Percentiles rank a stretch among this genome's conserved stretches.
Evolutionary conservation across 257 asterid species (phyloP).

Genomic region (Penstemon davidsonii): DNA sequence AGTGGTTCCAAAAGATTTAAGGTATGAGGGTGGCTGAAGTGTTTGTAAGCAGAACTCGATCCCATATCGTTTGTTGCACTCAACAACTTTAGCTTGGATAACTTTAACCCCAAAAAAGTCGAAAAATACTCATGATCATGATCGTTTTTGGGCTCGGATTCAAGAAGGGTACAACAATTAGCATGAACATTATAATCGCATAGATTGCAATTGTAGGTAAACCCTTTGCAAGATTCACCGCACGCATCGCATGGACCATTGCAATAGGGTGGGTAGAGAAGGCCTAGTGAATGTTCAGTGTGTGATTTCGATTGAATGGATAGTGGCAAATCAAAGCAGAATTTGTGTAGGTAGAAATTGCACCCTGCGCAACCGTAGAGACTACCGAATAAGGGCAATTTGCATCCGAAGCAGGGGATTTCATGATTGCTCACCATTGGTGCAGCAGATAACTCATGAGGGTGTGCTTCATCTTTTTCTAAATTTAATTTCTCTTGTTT

Average conservation of each 20-base stretch:
- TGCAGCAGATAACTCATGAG: slow-evolving; percentile 23
- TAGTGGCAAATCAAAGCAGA: slow-evolving; percentile 41
- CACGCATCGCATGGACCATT: slow-evolving; percentile 35
- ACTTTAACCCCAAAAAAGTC: background rate
- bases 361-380: slow-evolving; percentile 42
- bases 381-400: slow-evolving; percentile 20
- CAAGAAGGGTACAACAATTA: slow-evolving; percentile 3
- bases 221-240: slow-evolving; percentile 26
- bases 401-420: slow-evolving; percentile 42
- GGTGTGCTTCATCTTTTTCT: slow-evolving; percentile 36
- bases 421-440: slow-evolving; percentile 13
- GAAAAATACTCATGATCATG: slow-evolving; percentile 9
- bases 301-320: slow-evolving; percentile 37
- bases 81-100: background rate
- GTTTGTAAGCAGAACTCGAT: background rate
- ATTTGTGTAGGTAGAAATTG: slow-evolving; percentile 41
- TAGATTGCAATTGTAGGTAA: slow-evolving; percentile 35
- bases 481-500: background rate
- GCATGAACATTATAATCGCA: slow-evolving; percentile 33
- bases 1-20: too few species aligned
- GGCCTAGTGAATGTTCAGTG: slow-evolving; percentile 24
- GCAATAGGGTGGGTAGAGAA: slow-evolving; percentile 32
- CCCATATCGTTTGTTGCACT: background rate
- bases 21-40: too few species aligned
- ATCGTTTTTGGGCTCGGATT: slow-evolving; percentile 16